Percentiles rank a stretch among this genome's conserved stretches.
These are phyloP conservation scores for Scheffersomyces titani DNA, from an alignment of 1,139 yeast species.

Conservation along the genomic window DNA sequence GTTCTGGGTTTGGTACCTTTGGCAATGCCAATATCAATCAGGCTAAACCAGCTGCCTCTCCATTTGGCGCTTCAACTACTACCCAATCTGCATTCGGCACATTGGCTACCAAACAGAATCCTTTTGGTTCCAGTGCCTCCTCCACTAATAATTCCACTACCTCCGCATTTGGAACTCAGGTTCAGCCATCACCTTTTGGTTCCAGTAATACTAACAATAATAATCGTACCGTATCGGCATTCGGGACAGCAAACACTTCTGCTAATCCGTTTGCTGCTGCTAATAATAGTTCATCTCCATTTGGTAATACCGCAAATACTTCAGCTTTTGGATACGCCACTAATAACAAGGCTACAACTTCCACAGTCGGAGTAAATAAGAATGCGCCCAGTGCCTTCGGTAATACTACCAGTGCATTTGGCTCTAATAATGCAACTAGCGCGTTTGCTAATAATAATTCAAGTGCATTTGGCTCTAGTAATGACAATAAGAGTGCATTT, in stretches of 20 bases:
- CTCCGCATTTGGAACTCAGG: conserved; percentile 5
- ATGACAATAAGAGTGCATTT: conserved; percentile 3
- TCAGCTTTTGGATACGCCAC: conserved; percentile 8
- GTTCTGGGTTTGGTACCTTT: conserved; percentile 5
- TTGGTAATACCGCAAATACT: conserved; percentile 4
- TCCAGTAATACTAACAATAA: neutral
- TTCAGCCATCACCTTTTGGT: neutral
- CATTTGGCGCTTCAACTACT: conserved; percentile 3
- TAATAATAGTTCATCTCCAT: neutral
- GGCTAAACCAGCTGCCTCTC: neutral
- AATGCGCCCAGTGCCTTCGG: neutral
- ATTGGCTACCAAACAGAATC: conserved; percentile 6
- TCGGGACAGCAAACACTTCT: neutral
- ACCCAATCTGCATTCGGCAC: conserved; percentile 6
- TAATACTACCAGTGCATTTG: conserved; percentile 8
- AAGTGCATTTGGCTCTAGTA: conserved; percentile 14
- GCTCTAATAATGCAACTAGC: conserved; percentile 5
- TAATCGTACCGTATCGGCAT: neutral
- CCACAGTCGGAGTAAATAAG: neutral
- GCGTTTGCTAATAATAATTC: conserved; percentile 12
- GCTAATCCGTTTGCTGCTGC: conserved; percentile 11
- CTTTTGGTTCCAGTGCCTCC: conserved; percentile 9
- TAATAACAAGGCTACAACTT: neutral
- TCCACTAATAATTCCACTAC: conserved; percentile 1
- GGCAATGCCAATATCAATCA: neutral